These are phyloP conservation scores for Sporothrix euskadiensis DNA, from an alignment of 2,329 filamentous ascomycete species.

Conservation along the genomic window DNA sequence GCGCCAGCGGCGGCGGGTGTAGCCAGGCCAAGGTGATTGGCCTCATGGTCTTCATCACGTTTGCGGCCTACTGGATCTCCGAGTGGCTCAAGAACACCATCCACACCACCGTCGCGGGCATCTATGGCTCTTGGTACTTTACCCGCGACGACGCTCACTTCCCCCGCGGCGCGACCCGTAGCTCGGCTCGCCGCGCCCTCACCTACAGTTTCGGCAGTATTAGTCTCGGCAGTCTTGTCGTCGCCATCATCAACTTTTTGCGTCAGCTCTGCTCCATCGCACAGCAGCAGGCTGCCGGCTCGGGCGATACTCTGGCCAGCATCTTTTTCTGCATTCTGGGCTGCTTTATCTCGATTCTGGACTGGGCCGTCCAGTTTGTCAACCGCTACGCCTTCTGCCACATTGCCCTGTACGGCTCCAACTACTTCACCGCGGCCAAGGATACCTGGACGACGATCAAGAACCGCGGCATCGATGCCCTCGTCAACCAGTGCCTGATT, in stretches of 20 bases:
- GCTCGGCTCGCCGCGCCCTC: constrained; percentile 76
- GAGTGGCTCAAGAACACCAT: constrained; percentile 95
- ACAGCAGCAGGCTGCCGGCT: constrained; percentile 60
- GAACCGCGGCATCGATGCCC: constrained; percentile 83
- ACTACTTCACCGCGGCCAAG: constrained; percentile 83
- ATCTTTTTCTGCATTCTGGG: constrained; percentile 73
- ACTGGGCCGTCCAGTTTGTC: constrained; percentile 85
- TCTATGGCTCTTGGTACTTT: constrained; percentile 95
- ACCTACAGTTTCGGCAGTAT: constrained; percentile 95
- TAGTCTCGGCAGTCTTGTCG: constrained; percentile 77
- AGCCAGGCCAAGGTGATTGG: constrained; percentile 78
- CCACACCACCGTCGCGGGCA: constrained; percentile 81
- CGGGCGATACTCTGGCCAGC: constrained; percentile 67
- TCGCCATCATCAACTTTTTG: constrained; percentile 83
- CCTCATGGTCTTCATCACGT: constrained; percentile 81
- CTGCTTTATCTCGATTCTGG: constrained; percentile 73
- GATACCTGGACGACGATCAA: constrained; percentile 92
- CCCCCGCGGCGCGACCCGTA: constrained; percentile 75
- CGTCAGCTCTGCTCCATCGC: constrained; percentile 81
- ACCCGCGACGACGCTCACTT: constrained; percentile 58
- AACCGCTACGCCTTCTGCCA: constrained; percentile 93
- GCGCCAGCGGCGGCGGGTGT: constrained; percentile 61
- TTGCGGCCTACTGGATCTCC: constrained; percentile 90
- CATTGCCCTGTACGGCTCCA: constrained; percentile 88
- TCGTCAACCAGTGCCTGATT: constrained; percentile 85